Conservation (phyloP, 371 early-diverging fungal genomes). For the Apophysomyces trapeziformis region DNA sequence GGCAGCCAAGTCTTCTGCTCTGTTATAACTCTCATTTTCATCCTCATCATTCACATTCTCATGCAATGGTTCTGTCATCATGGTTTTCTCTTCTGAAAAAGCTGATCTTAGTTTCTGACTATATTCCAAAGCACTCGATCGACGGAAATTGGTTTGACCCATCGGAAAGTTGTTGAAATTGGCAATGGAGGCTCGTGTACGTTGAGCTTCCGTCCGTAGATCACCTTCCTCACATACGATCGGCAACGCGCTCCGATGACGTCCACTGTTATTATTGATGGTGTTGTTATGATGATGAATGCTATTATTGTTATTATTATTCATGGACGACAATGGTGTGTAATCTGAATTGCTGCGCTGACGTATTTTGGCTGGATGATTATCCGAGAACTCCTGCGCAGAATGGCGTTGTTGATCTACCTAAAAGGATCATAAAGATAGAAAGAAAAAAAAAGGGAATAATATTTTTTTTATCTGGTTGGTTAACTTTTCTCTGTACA, state of each 20-base stretch:
- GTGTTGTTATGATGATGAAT: too few species aligned
- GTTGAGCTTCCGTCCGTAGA: not conserved
- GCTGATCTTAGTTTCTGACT: not conserved
- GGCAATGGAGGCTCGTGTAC: conserved; percentile 35
- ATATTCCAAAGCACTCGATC: not conserved
- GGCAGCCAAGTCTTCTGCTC: conserved; percentile 50
- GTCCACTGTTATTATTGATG: not conserved
- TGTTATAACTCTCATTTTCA: conserved; percentile 13
- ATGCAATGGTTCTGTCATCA: not conserved
- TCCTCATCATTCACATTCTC: conserved; percentile 24
- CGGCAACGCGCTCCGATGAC: conserved; percentile 32
- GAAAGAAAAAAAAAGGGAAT: conserved; percentile 5
- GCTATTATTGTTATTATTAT: not conserved
- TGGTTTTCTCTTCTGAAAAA: not conserved
- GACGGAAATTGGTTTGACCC: conserved; percentile 7
- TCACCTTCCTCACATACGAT: conserved; percentile 43
- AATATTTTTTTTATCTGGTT: not conserved
- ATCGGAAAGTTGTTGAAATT: conserved; percentile 43
- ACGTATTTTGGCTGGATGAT: conserved; percentile 9
- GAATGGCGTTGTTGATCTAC: conserved; percentile 15
- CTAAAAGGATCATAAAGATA: not conserved
- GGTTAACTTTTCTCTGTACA: not conserved
- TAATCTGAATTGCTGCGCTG: conserved; percentile 20
- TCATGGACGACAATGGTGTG: conserved; percentile 1
- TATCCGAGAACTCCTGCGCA: conserved; percentile 13